Evolutionary conservation across 306 rosid genomes (phyloP).

Genomic region (Trifolium subterraneum): DNA sequence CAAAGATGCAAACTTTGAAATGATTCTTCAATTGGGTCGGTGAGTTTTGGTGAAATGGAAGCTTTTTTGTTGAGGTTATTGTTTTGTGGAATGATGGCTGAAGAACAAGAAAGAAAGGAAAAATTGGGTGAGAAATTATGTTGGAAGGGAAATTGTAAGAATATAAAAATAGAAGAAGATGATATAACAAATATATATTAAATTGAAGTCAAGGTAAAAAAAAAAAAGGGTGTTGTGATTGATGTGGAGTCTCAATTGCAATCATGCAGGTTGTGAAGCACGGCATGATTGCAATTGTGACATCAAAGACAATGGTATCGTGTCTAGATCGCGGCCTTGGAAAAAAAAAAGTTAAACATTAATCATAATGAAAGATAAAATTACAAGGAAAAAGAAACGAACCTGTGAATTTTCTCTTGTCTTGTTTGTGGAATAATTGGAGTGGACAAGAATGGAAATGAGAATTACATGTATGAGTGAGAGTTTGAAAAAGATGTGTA

Average conservation of each 20-base stretch:
- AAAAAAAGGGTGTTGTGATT: too few relatives aligned
- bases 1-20: constrained; percentile 33
- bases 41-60: not conserved
- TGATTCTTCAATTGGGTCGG: constrained; percentile 35
- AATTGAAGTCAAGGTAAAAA: not conserved
- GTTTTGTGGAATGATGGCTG: constrained; percentile 16
- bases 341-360: too few relatives aligned
- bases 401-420: constrained; percentile 22
- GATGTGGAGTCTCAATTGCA: not conserved
- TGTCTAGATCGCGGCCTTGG: not conserved
- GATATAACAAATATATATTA: too few relatives aligned
- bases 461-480: not conserved
- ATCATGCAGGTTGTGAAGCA: not conserved
- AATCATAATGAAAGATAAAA: not conserved
- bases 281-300: not conserved
- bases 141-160: not conserved
- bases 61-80: not conserved
- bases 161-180: not conserved
- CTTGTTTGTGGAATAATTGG: not conserved
- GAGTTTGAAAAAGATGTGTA: not conserved
- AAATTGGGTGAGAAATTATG: not conserved
- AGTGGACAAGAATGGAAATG: not conserved
- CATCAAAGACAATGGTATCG: not conserved
- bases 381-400: not conserved
- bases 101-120: constrained; percentile 25